These are phyloP conservation scores for Nigrospora sphaerica DNA, from an alignment of 2,329 filamentous ascomycete species.

Conservation along the genomic window DNA sequence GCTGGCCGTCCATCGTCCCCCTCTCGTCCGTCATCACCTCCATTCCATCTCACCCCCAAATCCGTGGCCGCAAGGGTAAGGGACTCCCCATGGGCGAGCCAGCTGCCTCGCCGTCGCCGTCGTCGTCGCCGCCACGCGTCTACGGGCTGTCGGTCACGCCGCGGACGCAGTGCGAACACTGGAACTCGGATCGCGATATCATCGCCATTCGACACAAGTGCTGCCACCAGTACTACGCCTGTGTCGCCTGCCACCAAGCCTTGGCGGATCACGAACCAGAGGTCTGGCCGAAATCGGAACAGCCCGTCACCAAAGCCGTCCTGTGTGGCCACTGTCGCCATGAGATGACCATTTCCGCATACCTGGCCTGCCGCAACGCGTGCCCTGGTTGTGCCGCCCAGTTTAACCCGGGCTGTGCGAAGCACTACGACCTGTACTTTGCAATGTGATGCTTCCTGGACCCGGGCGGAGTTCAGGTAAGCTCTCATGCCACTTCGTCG, in stretches of 20 bases:
- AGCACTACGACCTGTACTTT: conserved; percentile 15
- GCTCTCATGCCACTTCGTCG: too few species aligned
- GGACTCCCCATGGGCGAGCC: background rate
- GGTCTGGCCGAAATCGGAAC: conserved; percentile 9
- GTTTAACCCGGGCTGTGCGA: conserved; percentile 14
- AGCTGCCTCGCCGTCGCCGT: background rate
- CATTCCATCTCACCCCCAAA: too few species aligned
- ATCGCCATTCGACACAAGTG: conserved; percentile 16
- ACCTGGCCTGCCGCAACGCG: conserved; percentile 6
- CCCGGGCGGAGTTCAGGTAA: too few species aligned
- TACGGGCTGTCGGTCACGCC: conserved; percentile 10
- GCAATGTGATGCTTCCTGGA: conserved; percentile 3
- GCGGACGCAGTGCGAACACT: conserved; percentile 12
- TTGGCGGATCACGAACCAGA: conserved; percentile 6
- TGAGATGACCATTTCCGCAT: conserved; percentile 11
- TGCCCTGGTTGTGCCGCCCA: conserved; percentile 10
- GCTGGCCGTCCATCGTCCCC: too few species aligned
- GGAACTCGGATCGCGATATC: conserved; percentile 14
- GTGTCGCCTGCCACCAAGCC: conserved; percentile 13
- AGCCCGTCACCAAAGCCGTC: conserved; percentile 7
- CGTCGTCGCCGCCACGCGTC: conserved; percentile 5
- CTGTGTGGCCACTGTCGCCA: conserved; percentile 11
- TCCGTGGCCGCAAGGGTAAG: too few species aligned
- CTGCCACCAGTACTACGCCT: conserved; percentile 15
- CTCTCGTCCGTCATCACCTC: too few species aligned